Evolutionary conservation across 2,329 filamentous ascomycete genomes (phyloP), one percentile per base, ranked within the genome.

Genomic region (Camptophora hylomeconis): DNA sequence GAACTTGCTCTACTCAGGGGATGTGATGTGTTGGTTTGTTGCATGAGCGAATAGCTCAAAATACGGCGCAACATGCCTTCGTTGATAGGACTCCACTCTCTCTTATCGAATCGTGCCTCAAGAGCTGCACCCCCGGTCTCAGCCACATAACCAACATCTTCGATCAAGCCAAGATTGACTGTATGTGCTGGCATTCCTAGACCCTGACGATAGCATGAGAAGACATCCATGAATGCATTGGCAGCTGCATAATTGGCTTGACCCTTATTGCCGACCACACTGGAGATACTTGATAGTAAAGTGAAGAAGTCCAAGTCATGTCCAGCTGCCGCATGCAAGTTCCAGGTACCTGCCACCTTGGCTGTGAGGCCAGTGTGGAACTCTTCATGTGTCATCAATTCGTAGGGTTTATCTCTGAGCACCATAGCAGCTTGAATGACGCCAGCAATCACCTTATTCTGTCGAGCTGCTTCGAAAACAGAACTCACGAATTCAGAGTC

Each of bases 271-370:
- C 40, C 40, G 4, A 43, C 20, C 8, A 39, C 25, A 12, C 30
- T 30, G 10, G 26, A 17, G 9, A 36, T 24, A 15, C 21, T 28
- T 11, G 40, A 39, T 5, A 41, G 26, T 20, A 37, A 31, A 19
- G 28, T 33, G 37, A 54, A 54, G 33, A 50, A 49, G 30, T 52
- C 48, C 3, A 52, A 26, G 9, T 11, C 37, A 27, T 47, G 40
- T n/a, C n/a, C n/a, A n/a, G n/a, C n/a, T n/a, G n/a, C n/a, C n/a
- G n/a, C n/a, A n/a, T 46, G 44, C 1, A 46, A 36, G 25, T 43
- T 45, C 42, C 39, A 41, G 2, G 39, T 35, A n/a, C 41, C 42
- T 3, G 20, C 11, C 1, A 43, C 35, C 23, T 46, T 46, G 19
- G 36, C 26, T 4, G 10, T 7, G 7, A 44, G 17, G 8, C 25